phyloP scores from a whole-genome alignment of 176 grass and related monocot species.

The Juncus inflexus region DNA sequence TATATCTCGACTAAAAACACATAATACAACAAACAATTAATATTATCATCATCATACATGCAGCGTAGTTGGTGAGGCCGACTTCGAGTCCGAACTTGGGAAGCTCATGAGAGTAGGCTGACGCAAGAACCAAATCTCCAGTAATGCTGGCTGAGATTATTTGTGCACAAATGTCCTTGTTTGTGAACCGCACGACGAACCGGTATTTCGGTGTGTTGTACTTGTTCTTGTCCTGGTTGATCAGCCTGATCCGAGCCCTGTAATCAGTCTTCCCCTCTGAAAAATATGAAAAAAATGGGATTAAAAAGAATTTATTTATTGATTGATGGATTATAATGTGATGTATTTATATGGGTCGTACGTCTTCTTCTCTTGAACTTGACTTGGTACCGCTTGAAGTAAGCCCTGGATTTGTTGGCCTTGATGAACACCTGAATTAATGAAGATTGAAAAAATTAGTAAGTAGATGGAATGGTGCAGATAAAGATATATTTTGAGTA shows the following conservation, averaged over 20 bases:
- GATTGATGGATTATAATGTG: neutral
- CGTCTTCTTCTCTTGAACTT: constrained; percentile 84
- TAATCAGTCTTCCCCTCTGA: constrained; percentile 74
- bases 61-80: constrained; percentile 80
- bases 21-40: neutral
- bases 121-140: constrained; percentile 63
- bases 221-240: constrained; percentile 84
- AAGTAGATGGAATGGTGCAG: neutral
- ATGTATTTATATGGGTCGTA: constrained; percentile 21
- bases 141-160: constrained; percentile 54
- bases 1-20: too few species aligned
- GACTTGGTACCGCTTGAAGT: constrained; percentile 72
- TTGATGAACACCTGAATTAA: constrained; percentile 48
- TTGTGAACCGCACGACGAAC: constrained; percentile 80
- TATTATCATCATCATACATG: constrained; percentile 33
- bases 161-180: constrained; percentile 69
- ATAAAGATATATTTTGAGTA: neutral
- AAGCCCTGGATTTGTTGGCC: constrained; percentile 51
- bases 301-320: too few species aligned
- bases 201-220: constrained; percentile 71
- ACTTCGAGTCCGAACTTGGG: constrained; percentile 68
- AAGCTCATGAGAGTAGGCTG: constrained; percentile 77
- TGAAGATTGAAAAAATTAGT: neutral
- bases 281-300: too few species aligned
- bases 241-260: constrained; percentile 58